Evolutionary conservation across 2,329 filamentous ascomycete species (phyloP).

Genomic region (Fusarium cyanostomum): DNA sequence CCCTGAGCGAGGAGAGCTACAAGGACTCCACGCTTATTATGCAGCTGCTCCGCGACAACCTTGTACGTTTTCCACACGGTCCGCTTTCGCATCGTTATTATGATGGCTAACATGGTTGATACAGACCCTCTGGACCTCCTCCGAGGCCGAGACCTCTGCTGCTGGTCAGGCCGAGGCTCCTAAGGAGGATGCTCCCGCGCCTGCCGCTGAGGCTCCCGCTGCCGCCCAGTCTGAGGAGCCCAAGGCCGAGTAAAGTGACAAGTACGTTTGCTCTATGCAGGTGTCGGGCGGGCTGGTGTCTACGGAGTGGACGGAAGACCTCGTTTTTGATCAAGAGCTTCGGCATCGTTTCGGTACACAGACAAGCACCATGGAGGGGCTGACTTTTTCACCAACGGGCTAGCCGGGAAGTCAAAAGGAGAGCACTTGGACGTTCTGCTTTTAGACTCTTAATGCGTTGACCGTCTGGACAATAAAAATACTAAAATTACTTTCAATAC

Average conservation of each 20-base stretch:
- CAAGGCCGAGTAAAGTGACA: slow-evolving; percentile 70
- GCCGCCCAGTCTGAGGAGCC: slow-evolving; percentile 66
- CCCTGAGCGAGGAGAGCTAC: slow-evolving; percentile 98
- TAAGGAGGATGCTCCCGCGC: slow-evolving; percentile 59
- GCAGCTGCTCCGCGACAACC: slow-evolving; percentile 97
- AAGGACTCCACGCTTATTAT: slow-evolving; percentile 99
- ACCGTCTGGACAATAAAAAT: slow-evolving; percentile 67
- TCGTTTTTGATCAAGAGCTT: slow-evolving; percentile 61
- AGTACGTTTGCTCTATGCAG: slow-evolving; percentile 45
- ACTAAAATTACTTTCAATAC: slow-evolving; percentile 57
- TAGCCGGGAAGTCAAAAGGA: slow-evolving; percentile 53
- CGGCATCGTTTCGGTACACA: slow-evolving; percentile 59
- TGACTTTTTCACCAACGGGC: slow-evolving; percentile 50
- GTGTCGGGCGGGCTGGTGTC: slow-evolving; percentile 67
- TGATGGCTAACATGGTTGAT: slow-evolving; percentile 42
- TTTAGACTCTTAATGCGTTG: slow-evolving; percentile 65
- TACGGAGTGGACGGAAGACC: slow-evolving; percentile 70
- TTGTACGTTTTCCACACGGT: slow-evolving; percentile 66
- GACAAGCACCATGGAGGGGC: slow-evolving; percentile 52
- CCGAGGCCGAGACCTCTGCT: slow-evolving; percentile 87
- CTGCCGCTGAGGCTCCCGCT: slow-evolving; percentile 66
- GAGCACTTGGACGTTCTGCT: slow-evolving; percentile 61
- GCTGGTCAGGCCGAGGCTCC: slow-evolving; percentile 61
- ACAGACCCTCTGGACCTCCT: slow-evolving; percentile 98
- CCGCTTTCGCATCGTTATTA: not conserved